A percentile compares a stretch with the other conserved stretches of the same genome.
phyloP scores from a whole-genome alignment of 2,329 filamentous ascomycete species.

The Hypoxylon sp. region DNA sequence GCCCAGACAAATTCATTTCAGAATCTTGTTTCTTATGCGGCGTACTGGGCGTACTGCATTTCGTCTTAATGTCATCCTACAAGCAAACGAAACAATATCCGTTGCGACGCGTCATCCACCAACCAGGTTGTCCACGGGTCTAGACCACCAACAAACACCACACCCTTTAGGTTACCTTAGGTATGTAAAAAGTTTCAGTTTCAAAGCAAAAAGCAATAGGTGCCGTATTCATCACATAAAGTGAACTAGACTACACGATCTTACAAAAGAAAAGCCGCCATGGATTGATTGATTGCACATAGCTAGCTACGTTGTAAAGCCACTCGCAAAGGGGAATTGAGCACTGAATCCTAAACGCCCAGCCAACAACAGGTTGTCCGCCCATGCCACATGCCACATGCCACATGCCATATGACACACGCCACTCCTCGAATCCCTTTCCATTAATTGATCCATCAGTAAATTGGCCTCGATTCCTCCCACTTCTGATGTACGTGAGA shows the following conservation, averaged over 20 bases:
- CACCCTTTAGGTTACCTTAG: not conserved
- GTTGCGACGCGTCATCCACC: not conserved
- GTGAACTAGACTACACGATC: not conserved
- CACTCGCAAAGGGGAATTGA: conserved; percentile 10
- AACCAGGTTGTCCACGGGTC: not conserved
- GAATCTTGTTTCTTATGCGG: not conserved
- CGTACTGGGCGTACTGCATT: not conserved
- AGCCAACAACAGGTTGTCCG: conserved; percentile 8
- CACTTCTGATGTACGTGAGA: conserved; percentile 54
- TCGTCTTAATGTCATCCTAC: not conserved
- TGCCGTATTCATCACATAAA: conserved; percentile 3
- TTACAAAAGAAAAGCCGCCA: conserved; percentile 25
- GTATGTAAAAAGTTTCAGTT: not conserved
- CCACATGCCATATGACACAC: conserved; percentile 4
- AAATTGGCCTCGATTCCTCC: conserved; percentile 59
- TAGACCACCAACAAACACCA: not conserved
- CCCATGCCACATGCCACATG: conserved; percentile 8
- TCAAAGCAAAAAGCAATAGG: not conserved
- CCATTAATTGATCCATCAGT: conserved; percentile 43
- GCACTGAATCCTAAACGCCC: conserved; percentile 26
- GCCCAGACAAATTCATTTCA: not conserved
- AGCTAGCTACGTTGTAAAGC: not conserved
- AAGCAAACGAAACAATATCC: not conserved
- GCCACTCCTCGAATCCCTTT: conserved; percentile 2
- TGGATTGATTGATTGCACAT: conserved; percentile 17